These are phyloP conservation scores for Phyllosticta paracitricarpa DNA, from an alignment of 2,329 filamentous ascomycete genomes.

Conservation along the genomic window DNA sequence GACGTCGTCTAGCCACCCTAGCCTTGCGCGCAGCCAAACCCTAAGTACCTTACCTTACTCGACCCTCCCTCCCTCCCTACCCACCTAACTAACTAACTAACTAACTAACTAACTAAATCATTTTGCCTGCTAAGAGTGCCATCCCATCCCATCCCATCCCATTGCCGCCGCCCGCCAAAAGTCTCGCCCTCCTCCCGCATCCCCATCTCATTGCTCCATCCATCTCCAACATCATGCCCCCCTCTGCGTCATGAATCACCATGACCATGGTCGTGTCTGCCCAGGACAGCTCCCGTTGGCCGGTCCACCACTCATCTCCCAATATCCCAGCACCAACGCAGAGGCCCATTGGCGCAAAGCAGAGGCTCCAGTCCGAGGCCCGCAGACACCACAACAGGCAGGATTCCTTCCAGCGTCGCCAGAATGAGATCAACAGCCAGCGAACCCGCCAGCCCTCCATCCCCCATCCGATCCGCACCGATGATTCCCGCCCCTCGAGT, in stretches of 20 bases:
- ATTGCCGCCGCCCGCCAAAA: neutral
- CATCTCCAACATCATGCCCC: neutral
- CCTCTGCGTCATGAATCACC: neutral
- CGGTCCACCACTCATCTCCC: slow-evolving; percentile 18
- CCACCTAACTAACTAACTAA: neutral
- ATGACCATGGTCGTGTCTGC: slow-evolving; percentile 24
- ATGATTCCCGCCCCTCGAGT: slow-evolving; percentile 17
- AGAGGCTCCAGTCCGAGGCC: slow-evolving; percentile 14
- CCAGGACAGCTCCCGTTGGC: slow-evolving; percentile 19
- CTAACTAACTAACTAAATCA: neutral
- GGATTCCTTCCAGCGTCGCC: slow-evolving; percentile 16
- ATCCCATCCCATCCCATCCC: too few relatives aligned
- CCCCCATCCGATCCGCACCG: slow-evolving; percentile 20
- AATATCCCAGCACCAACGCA: slow-evolving; percentile 18
- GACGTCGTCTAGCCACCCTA: neutral
- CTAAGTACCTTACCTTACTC: neutral
- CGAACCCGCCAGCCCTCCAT: slow-evolving; percentile 23
- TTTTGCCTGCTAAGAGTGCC: too few relatives aligned
- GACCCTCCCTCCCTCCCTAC: neutral
- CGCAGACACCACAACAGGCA: slow-evolving; percentile 6
- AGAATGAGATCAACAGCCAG: slow-evolving; percentile 29
- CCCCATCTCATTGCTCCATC: too few relatives aligned
- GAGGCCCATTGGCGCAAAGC: slow-evolving; percentile 19
- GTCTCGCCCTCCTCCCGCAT: neutral
- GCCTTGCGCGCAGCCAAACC: neutral